phyloP scores from a whole-genome alignment of 352 stramenopile species.

The Globisporangium nunn region DNA sequence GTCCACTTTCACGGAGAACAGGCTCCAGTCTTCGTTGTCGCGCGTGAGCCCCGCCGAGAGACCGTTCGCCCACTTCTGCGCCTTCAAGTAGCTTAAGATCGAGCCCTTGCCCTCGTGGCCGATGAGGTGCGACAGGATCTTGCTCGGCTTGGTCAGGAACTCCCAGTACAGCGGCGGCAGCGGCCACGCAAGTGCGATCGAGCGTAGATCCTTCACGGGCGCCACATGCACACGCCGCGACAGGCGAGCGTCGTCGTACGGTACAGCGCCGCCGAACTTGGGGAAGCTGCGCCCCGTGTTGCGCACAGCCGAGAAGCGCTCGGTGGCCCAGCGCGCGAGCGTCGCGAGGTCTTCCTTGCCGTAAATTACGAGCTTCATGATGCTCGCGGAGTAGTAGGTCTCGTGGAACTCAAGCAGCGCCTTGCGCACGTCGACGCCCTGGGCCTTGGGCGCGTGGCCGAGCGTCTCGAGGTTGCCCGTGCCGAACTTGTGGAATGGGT shows the following conservation, averaged over 20 bases:
- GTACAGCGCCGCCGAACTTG: constrained; percentile 39
- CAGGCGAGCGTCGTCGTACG: constrained; percentile 45
- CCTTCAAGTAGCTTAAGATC: constrained; percentile 90
- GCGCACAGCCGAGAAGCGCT: constrained; percentile 79
- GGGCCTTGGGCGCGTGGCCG: constrained; percentile 22
- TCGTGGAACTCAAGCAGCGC: constrained; percentile 82
- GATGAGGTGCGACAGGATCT: constrained; percentile 89
- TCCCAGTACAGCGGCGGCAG: constrained; percentile 40
- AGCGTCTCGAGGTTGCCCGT: constrained; percentile 86
- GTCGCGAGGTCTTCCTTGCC: constrained; percentile 84
- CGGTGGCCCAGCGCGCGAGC: constrained; percentile 63
- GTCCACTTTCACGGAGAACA: constrained; percentile 68
- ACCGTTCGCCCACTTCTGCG: constrained; percentile 66
- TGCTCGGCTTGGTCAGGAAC: constrained; percentile 64
- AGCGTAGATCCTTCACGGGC: constrained; percentile 58
- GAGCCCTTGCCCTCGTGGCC: constrained; percentile 92
- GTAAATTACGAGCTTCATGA: constrained; percentile 57
- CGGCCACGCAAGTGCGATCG: constrained; percentile 71
- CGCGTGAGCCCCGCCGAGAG: constrained; percentile 51
- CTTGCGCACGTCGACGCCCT: constrained; percentile 55
- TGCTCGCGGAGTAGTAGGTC: constrained; percentile 73
- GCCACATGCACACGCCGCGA: constrained; percentile 41
- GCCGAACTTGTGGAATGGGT: constrained; percentile 89
- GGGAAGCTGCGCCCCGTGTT: constrained; percentile 54
- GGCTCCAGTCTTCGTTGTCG: constrained; percentile 62